These are phyloP conservation scores for Thuidium tamariscinum DNA, from an alignment of 225 moss, liverwort and hornwort species.

Conservation along the genomic window DNA sequence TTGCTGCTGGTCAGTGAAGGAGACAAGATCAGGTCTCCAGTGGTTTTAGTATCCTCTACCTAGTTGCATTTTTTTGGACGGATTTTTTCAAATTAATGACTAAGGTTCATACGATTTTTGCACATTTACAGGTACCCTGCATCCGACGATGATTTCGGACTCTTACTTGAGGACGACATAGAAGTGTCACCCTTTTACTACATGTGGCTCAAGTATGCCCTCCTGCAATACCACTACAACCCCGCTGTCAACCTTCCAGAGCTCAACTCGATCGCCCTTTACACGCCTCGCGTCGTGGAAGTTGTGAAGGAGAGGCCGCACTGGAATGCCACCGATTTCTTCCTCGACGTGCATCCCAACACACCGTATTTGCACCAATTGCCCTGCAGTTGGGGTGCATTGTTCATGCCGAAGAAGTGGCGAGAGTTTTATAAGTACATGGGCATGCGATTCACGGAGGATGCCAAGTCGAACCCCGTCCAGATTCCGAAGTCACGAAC, in stretches of 20 bases:
- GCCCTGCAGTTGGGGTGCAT: constrained; percentile 93
- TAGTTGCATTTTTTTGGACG: neutral
- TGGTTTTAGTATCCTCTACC: neutral
- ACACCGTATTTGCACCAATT: constrained; percentile 85
- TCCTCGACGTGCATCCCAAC: constrained; percentile 52
- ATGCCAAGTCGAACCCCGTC: constrained; percentile 72
- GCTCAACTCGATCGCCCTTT: constrained; percentile 58
- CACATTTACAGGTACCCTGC: constrained; percentile 28
- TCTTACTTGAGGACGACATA: constrained; percentile 45
- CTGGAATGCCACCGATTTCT: constrained; percentile 82
- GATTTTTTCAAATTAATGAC: neutral
- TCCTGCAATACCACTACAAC: constrained; percentile 38
- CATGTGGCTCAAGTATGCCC: constrained; percentile 52
- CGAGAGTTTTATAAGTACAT: constrained; percentile 95
- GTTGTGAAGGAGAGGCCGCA: constrained; percentile 84
- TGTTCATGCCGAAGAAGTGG: constrained; percentile 87
- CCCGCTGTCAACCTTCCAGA: constrained; percentile 27
- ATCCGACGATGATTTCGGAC: constrained; percentile 39
- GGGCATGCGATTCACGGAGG: constrained; percentile 79
- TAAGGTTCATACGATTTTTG: neutral
- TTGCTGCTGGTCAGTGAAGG: neutral
- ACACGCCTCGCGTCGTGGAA: constrained; percentile 81
- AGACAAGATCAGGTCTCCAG: neutral
- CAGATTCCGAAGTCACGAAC: constrained; percentile 82
- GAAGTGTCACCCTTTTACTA: constrained; percentile 43